Base-by-base conservation (phyloP, 2,329 filamentous ascomycete species). In the Dothistroma septosporum region DNA sequence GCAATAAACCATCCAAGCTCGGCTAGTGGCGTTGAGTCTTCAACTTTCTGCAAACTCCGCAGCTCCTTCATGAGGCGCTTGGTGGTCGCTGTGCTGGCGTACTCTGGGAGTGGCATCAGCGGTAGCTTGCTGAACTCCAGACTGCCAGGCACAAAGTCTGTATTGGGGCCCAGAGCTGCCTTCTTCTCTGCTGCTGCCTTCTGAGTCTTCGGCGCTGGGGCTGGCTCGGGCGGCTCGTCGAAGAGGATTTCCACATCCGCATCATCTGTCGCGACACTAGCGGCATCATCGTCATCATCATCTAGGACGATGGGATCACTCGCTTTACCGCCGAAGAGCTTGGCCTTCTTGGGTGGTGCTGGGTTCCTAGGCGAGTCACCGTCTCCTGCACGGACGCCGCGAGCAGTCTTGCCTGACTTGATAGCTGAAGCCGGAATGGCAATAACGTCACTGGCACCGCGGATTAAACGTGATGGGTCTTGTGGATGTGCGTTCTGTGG, bases 1-100 rank as follows among this genome's bases (percentile, higher is more conserved):
- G 95, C 84, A 58, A 96, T 86, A 70, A 91, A 91, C 91, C 92
- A 96, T 16, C 92, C 92, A 0, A 95, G 81, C 61, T 88, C 83
- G 61, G 87, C 82, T 1, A 84, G 72, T 0, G 85, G 82, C 0
- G 82, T 85, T 11, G 73, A 77, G 0, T 82, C 74, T 71, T 96
- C 92, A 1, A 86, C 74, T 60, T 84, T 83, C 35, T 89, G 76
- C 0, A 92, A 77, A 9, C 80, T 79, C 57, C 80, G 81, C 49
- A 96, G 80, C 65, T 92, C 87, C 46, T 79, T 80, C 62, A 85
- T 83, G 0, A 94, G 79, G 3, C 83, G 77, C 69, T 81, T 86
- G 2, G 85, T 87, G 0, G 88, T 88, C 1, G 73, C 64, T 0
- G 76, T 71, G 0, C 84, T 87, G 5, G 89, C 88, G 75, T 89